Evolutionary conservation across 768 basidiomycete genomes (phyloP).

Genomic region (Ramaria sp.): DNA sequence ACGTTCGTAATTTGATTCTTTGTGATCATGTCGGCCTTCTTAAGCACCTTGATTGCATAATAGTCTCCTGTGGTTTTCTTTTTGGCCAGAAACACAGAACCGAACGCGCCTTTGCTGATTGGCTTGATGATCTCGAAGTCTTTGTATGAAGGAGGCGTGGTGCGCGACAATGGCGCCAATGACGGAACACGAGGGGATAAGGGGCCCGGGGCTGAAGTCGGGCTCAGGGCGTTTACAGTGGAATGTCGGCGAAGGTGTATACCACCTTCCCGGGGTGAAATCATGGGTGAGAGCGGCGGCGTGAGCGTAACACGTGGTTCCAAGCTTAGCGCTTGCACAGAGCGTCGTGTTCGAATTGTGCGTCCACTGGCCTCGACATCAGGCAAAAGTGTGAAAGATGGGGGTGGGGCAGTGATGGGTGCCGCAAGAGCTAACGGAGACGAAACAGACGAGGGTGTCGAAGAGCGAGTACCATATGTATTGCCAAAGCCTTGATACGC

Average conservation of each 20-base stretch:
- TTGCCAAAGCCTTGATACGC: conserved; percentile 19
- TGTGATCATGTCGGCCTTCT: conserved; percentile 99
- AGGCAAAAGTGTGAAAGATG: conserved; percentile 27
- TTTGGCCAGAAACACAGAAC: conserved; percentile 95
- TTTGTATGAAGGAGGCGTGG: conserved; percentile 86
- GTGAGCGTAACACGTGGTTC: conserved; percentile 59
- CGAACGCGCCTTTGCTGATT: conserved; percentile 97
- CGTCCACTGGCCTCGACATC: conserved; percentile 24
- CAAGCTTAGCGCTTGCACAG: conserved; percentile 45
- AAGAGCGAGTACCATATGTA: conserved; percentile 48
- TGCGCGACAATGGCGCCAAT: conserved; percentile 62
- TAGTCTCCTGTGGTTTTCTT: conserved; percentile 98
- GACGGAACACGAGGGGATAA: conserved; percentile 84
- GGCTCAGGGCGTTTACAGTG: conserved; percentile 52
- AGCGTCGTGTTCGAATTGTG: conserved; percentile 53
- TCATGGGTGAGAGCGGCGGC: conserved; percentile 57
- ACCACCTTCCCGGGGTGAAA: conserved; percentile 36
- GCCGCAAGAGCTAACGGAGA: conserved; percentile 79
- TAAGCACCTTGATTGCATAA: conserved; percentile 98
- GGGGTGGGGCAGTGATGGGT: conserved; percentile 65
- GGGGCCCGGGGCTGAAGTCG: conserved; percentile 35
- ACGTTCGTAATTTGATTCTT: conserved; percentile 99
- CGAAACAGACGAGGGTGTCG: conserved; percentile 81
- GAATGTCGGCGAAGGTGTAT: conserved; percentile 63
- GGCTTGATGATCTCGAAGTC: conserved; percentile 99